Conservation (phyloP, 768 basidiomycete genomes). For the Termitomyces sp. region DNA sequence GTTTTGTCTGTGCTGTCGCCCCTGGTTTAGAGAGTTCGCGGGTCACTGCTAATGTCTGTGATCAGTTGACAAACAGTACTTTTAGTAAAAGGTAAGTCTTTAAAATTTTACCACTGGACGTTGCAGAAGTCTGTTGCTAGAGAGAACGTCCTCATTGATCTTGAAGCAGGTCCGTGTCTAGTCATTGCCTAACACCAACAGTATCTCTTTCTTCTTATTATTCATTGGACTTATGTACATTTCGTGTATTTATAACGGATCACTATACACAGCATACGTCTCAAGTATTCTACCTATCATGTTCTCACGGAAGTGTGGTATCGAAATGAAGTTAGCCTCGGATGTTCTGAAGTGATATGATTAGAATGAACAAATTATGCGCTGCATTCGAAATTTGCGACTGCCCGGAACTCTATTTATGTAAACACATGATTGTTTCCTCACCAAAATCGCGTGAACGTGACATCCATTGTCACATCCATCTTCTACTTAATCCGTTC, state of each 20-base stretch:
- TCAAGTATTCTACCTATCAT: not conserved
- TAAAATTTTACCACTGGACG: not conserved
- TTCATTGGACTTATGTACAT: constrained; percentile 5
- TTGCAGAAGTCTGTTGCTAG: not conserved
- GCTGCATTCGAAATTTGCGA: not conserved
- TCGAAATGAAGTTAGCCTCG: not conserved
- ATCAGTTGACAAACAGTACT: constrained; percentile 40
- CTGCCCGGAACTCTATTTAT: not conserved
- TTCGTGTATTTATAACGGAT: constrained; percentile 6
- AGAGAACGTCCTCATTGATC: constrained; percentile 34
- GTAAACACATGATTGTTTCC: constrained; percentile 10
- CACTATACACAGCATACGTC: constrained; percentile 3
- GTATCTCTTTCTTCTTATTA: not conserved
- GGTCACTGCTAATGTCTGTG: constrained; percentile 37
- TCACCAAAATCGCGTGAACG: constrained; percentile 4
- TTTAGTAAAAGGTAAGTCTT: constrained; percentile 32
- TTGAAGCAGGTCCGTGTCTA: constrained; percentile 48
- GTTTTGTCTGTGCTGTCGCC: constrained; percentile 52
- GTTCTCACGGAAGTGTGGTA: not conserved
- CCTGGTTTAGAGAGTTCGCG: constrained; percentile 35
- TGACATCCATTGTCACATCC: constrained; percentile 13
- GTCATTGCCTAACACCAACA: constrained; percentile 41
- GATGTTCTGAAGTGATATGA: not conserved
- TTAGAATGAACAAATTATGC: not conserved
- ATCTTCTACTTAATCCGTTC: constrained; percentile 9